A percentile compares a stretch with the other conserved stretches of the same genome.
Evolutionary conservation across 768 basidiomycete species (phyloP).

Genomic region (Tulasnella calospora): DNA sequence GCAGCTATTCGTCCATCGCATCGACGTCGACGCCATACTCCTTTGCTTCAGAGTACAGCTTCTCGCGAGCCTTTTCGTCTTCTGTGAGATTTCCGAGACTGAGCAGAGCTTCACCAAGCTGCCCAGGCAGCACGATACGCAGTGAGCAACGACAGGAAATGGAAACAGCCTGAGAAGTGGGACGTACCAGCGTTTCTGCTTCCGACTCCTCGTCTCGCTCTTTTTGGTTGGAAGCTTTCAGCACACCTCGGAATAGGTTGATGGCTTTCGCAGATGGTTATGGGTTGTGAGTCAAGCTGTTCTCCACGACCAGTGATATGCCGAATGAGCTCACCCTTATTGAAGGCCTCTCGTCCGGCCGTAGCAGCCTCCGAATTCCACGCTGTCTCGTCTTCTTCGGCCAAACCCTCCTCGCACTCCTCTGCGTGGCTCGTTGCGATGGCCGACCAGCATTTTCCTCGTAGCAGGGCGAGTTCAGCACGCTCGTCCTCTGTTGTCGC

Average conservation of each 20-base stretch:
- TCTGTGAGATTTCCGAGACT: constrained; percentile 56
- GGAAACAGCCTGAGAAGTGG: background rate
- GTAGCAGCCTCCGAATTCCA: constrained; percentile 49
- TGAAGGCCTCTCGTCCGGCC: constrained; percentile 48
- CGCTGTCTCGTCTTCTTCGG: constrained; percentile 52
- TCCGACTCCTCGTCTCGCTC: background rate
- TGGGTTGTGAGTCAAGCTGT: background rate
- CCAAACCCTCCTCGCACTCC: constrained; percentile 42
- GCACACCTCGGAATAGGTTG: background rate
- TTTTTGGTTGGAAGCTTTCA: background rate
- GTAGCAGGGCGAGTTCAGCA: background rate
- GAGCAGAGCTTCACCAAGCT: constrained; percentile 54
- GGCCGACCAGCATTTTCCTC: background rate
- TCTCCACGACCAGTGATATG: background rate
- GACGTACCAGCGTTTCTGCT: background rate
- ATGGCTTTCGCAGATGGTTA: background rate
- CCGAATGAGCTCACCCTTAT: background rate
- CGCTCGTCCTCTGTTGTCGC: background rate
- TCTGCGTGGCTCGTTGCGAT: background rate
- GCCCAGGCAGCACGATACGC: constrained; percentile 13
- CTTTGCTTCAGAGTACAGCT: constrained; percentile 47
- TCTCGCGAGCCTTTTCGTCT: constrained; percentile 48
- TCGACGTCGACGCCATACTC: background rate
- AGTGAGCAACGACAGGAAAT: background rate
- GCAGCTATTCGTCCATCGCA: background rate